Evolutionary conservation across 2,329 filamentous ascomycete genomes (phyloP).

Genomic region (Colletotrichum orchidophilum): DNA sequence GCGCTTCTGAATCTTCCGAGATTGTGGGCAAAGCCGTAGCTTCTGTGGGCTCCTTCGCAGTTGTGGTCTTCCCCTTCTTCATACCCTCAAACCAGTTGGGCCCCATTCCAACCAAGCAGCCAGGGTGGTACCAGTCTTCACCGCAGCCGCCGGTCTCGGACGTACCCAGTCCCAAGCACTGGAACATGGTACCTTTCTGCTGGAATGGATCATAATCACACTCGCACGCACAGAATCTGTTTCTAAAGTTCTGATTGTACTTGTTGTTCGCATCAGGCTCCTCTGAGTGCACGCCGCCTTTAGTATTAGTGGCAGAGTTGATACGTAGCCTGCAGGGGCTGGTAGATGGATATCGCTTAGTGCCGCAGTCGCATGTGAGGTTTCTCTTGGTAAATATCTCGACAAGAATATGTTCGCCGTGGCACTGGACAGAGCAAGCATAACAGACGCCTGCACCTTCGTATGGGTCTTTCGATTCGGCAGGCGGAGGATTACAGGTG

Average conservation of each 20-base stretch:
- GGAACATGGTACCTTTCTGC: conserved; percentile 98
- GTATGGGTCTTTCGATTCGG: conserved; percentile 69
- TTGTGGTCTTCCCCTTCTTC: conserved; percentile 45
- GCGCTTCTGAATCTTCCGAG: conserved; percentile 55
- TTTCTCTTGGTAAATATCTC: conserved; percentile 96
- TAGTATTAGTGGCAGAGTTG: conserved; percentile 76
- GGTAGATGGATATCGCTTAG: conserved; percentile 76
- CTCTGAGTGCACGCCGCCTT: conserved; percentile 81
- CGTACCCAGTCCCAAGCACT: conserved; percentile 87
- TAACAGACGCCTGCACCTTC: conserved; percentile 90
- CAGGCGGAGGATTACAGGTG: conserved; percentile 87
- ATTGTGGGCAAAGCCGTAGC: conserved; percentile 56
- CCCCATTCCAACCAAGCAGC: conserved; percentile 85
- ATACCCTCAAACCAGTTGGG: conserved; percentile 74
- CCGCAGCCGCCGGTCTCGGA: conserved; percentile 88
- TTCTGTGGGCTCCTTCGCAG: conserved; percentile 8
- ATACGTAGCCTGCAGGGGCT: conserved; percentile 81
- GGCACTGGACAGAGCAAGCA: conserved; percentile 94
- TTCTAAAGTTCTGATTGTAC: conserved; percentile 96
- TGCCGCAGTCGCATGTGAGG: conserved; percentile 97
- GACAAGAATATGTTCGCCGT: conserved; percentile 93
- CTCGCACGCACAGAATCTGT: conserved; percentile 89
- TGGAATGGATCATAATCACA: conserved; percentile 88
- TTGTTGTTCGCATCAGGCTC: conserved; percentile 77
- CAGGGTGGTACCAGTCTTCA: conserved; percentile 98